These are phyloP conservation scores for Rhizophagus clarus DNA, from an alignment of 192 early-diverging fungal genomes.

Conservation along the genomic window DNA sequence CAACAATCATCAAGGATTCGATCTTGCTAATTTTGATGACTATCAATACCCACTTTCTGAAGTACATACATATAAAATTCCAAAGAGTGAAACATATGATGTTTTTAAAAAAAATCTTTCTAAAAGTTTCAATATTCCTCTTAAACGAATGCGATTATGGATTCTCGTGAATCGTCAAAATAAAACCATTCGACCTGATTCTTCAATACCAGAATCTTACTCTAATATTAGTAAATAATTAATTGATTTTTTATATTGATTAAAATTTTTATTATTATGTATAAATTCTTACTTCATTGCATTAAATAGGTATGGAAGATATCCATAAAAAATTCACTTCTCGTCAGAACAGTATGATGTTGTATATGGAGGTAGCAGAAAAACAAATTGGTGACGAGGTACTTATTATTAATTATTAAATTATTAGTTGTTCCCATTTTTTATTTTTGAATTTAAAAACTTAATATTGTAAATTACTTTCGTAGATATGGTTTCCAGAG, in stretches of 20 bases:
- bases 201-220: conserved; percentile 57
- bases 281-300: too few species aligned
- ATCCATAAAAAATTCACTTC: conserved; percentile 40
- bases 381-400: conserved; percentile 34
- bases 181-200: conserved; percentile 85
- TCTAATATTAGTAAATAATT: conserved; percentile 44
- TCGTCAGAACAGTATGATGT: conserved; percentile 39
- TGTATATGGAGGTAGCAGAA: conserved; percentile 42
- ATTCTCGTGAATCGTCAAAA: conserved; percentile 87
- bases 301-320: conserved; percentile 41
- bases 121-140: conserved; percentile 43
- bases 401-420: conserved; percentile 13
- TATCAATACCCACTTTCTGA: not conserved
- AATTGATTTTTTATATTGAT: not conserved
- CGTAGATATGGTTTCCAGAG: conserved; percentile 9
- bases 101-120: conserved; percentile 59
- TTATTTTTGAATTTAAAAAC: not conserved
- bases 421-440: not conserved
- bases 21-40: conserved; percentile 75
- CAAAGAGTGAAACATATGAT: conserved; percentile 59
- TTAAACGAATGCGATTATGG: conserved; percentile 79
- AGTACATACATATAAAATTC: conserved; percentile 44
- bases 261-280: not conserved
- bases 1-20: conserved; percentile 77
- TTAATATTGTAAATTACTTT: not conserved